phyloP scores from a whole-genome alignment of 2,329 filamentous ascomycete genomes.

The Aspergillus nomiae region DNA sequence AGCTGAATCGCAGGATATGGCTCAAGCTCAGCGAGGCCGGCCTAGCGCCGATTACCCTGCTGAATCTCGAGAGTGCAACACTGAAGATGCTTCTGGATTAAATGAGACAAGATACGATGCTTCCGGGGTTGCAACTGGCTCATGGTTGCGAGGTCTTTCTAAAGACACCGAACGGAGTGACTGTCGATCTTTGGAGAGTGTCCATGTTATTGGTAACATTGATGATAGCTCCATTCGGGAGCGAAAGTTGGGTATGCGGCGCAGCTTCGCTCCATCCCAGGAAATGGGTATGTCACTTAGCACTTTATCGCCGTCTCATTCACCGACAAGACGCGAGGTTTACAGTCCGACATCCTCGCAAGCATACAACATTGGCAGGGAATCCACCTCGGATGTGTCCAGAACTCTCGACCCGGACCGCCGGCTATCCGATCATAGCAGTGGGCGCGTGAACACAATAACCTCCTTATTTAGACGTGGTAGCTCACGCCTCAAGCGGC shows the following conservation, averaged over 20 bases:
- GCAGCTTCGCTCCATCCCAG: constrained; percentile 37
- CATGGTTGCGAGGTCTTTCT: constrained; percentile 38
- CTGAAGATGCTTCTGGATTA: constrained; percentile 9
- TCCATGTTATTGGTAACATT: constrained; percentile 34
- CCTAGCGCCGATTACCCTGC: constrained; percentile 8
- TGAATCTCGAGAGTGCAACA: constrained; percentile 12
- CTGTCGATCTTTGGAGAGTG: constrained; percentile 33
- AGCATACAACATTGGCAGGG: constrained; percentile 51
- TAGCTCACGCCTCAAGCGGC: constrained; percentile 57
- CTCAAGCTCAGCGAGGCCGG: constrained; percentile 10
- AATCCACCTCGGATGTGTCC: constrained; percentile 56
- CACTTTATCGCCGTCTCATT: constrained; percentile 39
- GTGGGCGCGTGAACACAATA: constrained; percentile 56
- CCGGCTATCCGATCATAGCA: constrained; percentile 59
- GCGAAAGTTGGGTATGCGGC: constrained; percentile 27
- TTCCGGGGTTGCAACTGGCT: constrained; percentile 20
- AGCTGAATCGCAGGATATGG: constrained; percentile 8
- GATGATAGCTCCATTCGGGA: constrained; percentile 38
- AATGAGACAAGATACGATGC: constrained; percentile 12
- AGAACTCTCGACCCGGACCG: constrained; percentile 55
- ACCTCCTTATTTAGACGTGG: constrained; percentile 75
- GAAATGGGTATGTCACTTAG: constrained; percentile 36
- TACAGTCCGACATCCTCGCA: constrained; percentile 57
- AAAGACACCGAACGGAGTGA: constrained; percentile 27
- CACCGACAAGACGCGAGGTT: constrained; percentile 49